Conservation (phyloP, 2,329 filamentous ascomycete genomes). For the Aspergillus ustus region DNA sequence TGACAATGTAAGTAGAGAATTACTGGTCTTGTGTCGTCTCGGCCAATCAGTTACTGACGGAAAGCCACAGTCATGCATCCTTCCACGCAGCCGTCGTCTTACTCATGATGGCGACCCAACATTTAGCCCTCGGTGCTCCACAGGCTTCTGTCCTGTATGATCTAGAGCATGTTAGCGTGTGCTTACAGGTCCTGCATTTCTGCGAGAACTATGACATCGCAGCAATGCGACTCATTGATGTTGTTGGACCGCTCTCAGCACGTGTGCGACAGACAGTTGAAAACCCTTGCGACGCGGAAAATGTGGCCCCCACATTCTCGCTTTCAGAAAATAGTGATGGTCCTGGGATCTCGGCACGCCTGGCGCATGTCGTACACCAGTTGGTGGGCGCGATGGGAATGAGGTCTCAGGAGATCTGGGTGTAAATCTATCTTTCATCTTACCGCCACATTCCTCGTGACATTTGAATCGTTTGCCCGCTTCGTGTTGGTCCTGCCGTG, state of each 20-base stretch:
- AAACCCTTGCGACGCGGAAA: neutral
- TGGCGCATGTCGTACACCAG: slow-evolving; percentile 1
- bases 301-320: neutral
- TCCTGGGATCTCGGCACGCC: neutral
- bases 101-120: neutral
- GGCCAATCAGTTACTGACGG: neutral
- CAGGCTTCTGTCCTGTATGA: neutral
- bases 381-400: neutral
- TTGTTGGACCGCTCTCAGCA: neutral
- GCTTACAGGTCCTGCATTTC: neutral
- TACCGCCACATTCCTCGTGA: too few relatives aligned
- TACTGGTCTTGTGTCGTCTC: too few relatives aligned
- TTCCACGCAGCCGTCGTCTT: neutral
- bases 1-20: slow-evolving; percentile 2
- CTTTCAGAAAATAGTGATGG: neutral
- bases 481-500: too few relatives aligned
- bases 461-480: too few relatives aligned
- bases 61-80: neutral
- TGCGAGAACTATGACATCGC: slow-evolving; percentile 8
- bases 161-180: neutral
- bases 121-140: neutral
- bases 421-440: neutral
- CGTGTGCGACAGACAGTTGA: neutral
- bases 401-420: slow-evolving; percentile 7
- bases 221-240: slow-evolving; percentile 1